A percentile compares a stretch with the other conserved stretches of the same genome.
Evolutionary conservation across 2,329 filamentous ascomycete species (phyloP).

Genomic region (Scolecobasidium constrictum): DNA sequence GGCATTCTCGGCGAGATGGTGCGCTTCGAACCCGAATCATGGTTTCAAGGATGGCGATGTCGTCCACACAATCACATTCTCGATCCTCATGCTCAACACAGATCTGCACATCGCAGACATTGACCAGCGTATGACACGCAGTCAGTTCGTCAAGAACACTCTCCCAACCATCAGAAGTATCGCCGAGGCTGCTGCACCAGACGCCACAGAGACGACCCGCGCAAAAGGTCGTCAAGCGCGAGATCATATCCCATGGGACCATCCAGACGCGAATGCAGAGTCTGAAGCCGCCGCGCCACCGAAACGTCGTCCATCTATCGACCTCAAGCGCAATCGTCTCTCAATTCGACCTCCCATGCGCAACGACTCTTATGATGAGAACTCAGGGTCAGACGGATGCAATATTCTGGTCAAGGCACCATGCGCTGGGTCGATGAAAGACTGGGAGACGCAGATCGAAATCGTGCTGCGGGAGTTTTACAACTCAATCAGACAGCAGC

Average conservation of each 20-base stretch:
- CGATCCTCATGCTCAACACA: slow-evolving; percentile 87
- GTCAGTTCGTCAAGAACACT: slow-evolving; percentile 93
- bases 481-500: slow-evolving; percentile 73
- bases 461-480: slow-evolving; percentile 88
- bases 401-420: slow-evolving; percentile 69
- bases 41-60: slow-evolving; percentile 89
- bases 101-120: slow-evolving; percentile 94
- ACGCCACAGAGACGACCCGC: slow-evolving; percentile 39
- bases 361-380: slow-evolving; percentile 22
- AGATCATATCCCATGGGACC: slow-evolving; percentile 18
- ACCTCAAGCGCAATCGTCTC: slow-evolving; percentile 23
- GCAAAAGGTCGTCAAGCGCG: slow-evolving; percentile 15
- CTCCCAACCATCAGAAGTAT: slow-evolving; percentile 77
- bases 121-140: slow-evolving; percentile 89
- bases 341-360: slow-evolving; percentile 13
- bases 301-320: slow-evolving; percentile 20
- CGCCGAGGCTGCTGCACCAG: slow-evolving; percentile 58
- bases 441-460: slow-evolving; percentile 86
- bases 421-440: slow-evolving; percentile 63
- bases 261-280: slow-evolving; percentile 1
- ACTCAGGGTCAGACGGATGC: slow-evolving; percentile 32
- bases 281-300: slow-evolving; percentile 18
- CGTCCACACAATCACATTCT: slow-evolving; percentile 95
- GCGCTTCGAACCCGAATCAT: slow-evolving; percentile 81
- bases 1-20: slow-evolving; percentile 83